Evolutionary conservation across 371 early-diverging fungal species (phyloP).

Genomic region (Mortierella sp.): DNA sequence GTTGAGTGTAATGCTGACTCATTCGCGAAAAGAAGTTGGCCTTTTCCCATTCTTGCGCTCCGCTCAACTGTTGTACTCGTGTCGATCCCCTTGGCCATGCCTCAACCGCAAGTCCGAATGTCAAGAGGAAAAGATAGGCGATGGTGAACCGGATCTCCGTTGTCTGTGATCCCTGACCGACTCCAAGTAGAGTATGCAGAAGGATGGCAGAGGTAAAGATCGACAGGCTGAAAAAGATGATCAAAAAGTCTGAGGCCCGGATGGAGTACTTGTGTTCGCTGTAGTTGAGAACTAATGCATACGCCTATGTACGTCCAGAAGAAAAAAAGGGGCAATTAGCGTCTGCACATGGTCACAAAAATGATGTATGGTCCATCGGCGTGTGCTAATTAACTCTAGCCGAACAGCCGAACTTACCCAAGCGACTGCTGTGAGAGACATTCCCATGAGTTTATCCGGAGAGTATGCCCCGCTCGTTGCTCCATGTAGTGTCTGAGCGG

Average conservation of each 20-base stretch:
- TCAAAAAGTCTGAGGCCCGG: slow-evolving; percentile 36
- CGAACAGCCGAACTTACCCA: slow-evolving; percentile 26
- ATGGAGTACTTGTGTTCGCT: slow-evolving; percentile 48
- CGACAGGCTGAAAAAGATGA: slow-evolving; percentile 27
- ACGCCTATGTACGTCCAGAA: slow-evolving; percentile 1
- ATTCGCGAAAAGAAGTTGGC: slow-evolving; percentile 35
- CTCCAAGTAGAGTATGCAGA: slow-evolving; percentile 21
- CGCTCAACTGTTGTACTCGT: slow-evolving; percentile 26
- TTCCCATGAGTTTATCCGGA: slow-evolving; percentile 9
- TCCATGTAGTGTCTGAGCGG: not conserved
- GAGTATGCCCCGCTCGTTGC: not conserved
- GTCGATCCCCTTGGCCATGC: slow-evolving; percentile 43
- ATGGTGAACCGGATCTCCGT: slow-evolving; percentile 2
- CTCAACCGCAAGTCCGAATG: slow-evolving; percentile 27
- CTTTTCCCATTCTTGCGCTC: slow-evolving; percentile 30
- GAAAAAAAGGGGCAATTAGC: too few species aligned
- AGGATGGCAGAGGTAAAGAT: not conserved
- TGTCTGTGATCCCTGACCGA: not conserved
- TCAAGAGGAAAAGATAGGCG: slow-evolving; percentile 14
- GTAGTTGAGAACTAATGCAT: slow-evolving; percentile 33
- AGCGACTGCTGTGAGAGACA: not conserved
- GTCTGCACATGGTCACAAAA: not conserved
- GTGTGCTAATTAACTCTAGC: not conserved
- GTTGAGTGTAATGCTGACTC: slow-evolving; percentile 36
- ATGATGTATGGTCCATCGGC: not conserved